These are phyloP conservation scores for Umbelopsis vinacea DNA, from an alignment of 192 early-diverging fungal species.

Conservation along the genomic window DNA sequence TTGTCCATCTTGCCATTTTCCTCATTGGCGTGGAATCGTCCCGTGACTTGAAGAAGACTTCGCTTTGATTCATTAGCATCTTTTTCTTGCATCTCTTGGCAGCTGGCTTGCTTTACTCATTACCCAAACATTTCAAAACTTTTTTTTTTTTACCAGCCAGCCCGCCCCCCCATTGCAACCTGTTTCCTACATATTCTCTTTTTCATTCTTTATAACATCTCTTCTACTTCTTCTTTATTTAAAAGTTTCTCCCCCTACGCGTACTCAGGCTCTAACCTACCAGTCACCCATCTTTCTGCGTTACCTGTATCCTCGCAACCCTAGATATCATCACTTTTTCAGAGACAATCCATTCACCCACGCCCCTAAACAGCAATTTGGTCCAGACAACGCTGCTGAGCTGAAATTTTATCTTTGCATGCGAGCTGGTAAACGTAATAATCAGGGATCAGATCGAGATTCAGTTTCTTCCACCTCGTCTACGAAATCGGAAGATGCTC, in stretches of 20 bases:
- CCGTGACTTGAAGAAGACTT: slow-evolving; percentile 13
- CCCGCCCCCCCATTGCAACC: background rate
- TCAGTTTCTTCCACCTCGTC: slow-evolving; percentile 14
- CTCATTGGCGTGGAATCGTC: slow-evolving; percentile 21
- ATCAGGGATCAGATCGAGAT: slow-evolving; percentile 21
- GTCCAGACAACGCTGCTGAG: background rate
- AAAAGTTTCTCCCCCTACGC: no score
- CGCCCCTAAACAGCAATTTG: background rate
- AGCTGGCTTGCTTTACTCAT: slow-evolving; percentile 1
- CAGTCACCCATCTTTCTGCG: background rate
- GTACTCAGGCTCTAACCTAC: background rate
- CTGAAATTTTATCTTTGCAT: background rate
- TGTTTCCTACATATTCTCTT: background rate
- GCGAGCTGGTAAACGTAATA: slow-evolving; percentile 13
- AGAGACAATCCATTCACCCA: background rate
- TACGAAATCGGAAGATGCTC: slow-evolving; percentile 1
- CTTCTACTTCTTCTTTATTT: no score
- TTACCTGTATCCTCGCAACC: no score
- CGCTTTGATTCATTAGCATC: background rate
- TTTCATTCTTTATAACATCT: no score
- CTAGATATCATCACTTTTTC: no score
- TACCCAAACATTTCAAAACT: background rate
- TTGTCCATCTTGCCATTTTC: slow-evolving; percentile 13
- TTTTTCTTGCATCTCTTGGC: slow-evolving; percentile 6
- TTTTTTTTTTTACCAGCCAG: background rate